phyloP scores from a whole-genome alignment of 2,329 filamentous ascomycete species.

The Annulohypoxylon truncatum region DNA sequence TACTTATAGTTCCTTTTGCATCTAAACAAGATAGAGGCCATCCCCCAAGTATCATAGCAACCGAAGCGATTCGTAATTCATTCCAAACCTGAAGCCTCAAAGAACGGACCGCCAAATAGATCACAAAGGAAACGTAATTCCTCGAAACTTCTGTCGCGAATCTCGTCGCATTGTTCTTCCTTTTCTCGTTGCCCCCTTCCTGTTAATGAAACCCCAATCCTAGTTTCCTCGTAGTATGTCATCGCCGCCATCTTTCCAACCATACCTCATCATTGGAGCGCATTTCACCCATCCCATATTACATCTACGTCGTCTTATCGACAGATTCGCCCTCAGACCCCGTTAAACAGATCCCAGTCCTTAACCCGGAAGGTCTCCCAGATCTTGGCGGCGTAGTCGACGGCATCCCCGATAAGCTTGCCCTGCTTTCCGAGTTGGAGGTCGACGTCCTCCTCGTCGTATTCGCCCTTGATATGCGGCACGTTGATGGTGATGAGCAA shows the following conservation, averaged over 20 bases:
- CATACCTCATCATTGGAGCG: background rate
- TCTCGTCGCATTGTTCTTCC: background rate
- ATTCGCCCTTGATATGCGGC: slow-evolving; percentile 81
- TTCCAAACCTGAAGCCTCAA: slow-evolving; percentile 2
- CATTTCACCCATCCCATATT: background rate
- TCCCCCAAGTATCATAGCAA: background rate
- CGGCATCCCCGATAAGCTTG: slow-evolving; percentile 73
- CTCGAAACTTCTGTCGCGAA: background rate
- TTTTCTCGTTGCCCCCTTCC: background rate
- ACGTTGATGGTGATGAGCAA: slow-evolving; percentile 89
- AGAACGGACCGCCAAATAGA: slow-evolving; percentile 1
- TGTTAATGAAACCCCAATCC: background rate
- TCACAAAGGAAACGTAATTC: slow-evolving; percentile 12
- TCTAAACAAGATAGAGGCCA: background rate
- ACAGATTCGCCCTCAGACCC: slow-evolving; percentile 47
- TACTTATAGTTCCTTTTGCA: background rate
- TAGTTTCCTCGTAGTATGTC: background rate
- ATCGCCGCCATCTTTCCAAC: background rate
- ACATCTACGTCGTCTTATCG: background rate
- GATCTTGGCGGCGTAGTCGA: slow-evolving; percentile 75
- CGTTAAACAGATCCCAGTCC: slow-evolving; percentile 81
- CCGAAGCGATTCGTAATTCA: slow-evolving; percentile 23
- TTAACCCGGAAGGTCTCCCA: slow-evolving; percentile 80
- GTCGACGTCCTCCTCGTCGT: slow-evolving; percentile 78
- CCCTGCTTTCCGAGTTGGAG: slow-evolving; percentile 73